Conservation (phyloP, 164 flowering plant genomes). For the grape (Vitis vinifera) region DNA sequence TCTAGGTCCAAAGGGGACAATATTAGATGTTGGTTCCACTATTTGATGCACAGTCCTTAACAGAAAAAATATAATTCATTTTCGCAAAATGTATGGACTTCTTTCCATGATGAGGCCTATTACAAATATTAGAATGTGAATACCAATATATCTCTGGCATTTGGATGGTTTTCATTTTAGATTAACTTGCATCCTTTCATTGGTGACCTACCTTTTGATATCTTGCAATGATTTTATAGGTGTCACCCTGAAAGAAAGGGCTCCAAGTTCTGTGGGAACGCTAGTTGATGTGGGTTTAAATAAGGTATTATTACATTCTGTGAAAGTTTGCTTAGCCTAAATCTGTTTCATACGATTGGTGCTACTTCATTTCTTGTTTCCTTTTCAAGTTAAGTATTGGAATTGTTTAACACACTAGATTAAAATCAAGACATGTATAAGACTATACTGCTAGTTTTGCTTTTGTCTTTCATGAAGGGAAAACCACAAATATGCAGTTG, state of each 20-base stretch:
- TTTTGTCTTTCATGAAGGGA: not conserved
- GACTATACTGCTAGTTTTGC: not conserved
- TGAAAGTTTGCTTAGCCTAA: not conserved
- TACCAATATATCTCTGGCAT: not conserved
- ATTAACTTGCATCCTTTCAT: not conserved
- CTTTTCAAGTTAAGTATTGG: too few species aligned
- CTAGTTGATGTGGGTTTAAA: constrained; percentile 89
- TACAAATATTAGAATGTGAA: too few species aligned
- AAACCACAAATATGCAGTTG: too few species aligned
- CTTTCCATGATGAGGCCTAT: too few species aligned
- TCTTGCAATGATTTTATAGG: constrained; percentile 40
- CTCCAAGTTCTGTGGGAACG: constrained; percentile 54
- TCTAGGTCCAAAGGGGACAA: too few species aligned
- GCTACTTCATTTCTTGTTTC: not conserved
- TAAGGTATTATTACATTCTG: constrained; percentile 49
- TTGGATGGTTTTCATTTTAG: not conserved
- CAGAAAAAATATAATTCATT: not conserved
- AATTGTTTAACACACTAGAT: not conserved
- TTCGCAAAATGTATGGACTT: not conserved
- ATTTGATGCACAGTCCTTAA: not conserved
- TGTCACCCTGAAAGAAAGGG: constrained; percentile 59
- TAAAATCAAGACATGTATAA: too few species aligned
- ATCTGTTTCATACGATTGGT: not conserved
- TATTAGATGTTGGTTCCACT: not conserved
- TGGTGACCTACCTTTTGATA: not conserved